phyloP scores from a whole-genome alignment of 2,329 filamentous ascomycete genomes.

The Ascosphaera aggregata region DNA sequence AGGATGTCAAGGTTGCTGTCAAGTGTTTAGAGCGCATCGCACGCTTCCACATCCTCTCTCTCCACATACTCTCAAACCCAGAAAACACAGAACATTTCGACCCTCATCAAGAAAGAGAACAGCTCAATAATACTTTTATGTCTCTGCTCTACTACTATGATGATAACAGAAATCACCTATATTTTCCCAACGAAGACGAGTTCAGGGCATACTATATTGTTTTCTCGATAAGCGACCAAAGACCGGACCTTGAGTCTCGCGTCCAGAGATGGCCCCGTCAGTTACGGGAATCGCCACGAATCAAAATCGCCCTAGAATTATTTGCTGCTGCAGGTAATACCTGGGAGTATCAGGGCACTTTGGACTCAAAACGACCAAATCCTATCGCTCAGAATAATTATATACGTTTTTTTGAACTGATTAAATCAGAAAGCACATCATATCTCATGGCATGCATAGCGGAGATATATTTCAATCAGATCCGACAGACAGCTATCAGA shows the following conservation, averaged over 20 bases:
- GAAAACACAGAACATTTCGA: constrained; percentile 30
- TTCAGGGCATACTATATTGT: constrained; percentile 39
- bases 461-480: constrained; percentile 36
- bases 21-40: constrained; percentile 39
- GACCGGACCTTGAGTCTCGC: constrained; percentile 32
- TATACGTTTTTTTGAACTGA: constrained; percentile 31
- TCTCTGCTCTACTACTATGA: constrained; percentile 39
- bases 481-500: constrained; percentile 32
- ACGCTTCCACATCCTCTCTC: constrained; percentile 37
- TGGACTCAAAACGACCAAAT: constrained; percentile 25
- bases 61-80: constrained; percentile 33
- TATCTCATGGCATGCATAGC: constrained; percentile 42
- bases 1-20: constrained; percentile 33
- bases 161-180: constrained; percentile 25
- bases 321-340: constrained; percentile 32
- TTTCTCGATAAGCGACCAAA: constrained; percentile 28
- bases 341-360: constrained; percentile 26
- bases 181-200: constrained; percentile 36
- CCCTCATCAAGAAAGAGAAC: constrained; percentile 37
- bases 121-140: constrained; percentile 37
- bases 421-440: constrained; percentile 30
- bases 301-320: constrained; percentile 33
- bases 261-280: constrained; percentile 31
- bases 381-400: constrained; percentile 35
- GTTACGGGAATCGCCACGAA: constrained; percentile 26